Conservation (phyloP, 805 yeast genomes). For the Sugiyamaella valdiviana region DNA sequence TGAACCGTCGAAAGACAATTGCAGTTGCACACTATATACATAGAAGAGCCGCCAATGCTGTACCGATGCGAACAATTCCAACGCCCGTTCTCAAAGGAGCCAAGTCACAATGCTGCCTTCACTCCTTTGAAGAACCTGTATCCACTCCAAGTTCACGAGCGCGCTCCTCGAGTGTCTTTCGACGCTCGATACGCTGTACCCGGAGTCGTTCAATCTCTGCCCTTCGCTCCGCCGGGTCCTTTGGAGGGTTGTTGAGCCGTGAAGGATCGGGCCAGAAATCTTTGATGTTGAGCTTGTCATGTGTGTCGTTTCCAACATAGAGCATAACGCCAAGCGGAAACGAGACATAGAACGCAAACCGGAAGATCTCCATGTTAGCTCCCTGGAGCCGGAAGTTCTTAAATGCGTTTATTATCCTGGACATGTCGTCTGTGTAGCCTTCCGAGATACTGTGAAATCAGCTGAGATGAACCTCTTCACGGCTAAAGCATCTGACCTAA, state of each 20-base stretch:
- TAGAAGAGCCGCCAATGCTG: no score
- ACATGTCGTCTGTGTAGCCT: not conserved
- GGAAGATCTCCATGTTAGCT: slow-evolving; percentile 22
- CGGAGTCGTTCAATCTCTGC: slow-evolving; percentile 86
- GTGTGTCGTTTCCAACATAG: slow-evolving; percentile 86
- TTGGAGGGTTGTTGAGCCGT: slow-evolving; percentile 83
- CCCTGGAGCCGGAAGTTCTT: slow-evolving; percentile 18
- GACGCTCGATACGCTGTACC: slow-evolving; percentile 65
- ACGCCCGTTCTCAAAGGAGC: no score
- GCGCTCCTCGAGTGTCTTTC: slow-evolving; percentile 64
- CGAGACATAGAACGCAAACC: slow-evolving; percentile 63
- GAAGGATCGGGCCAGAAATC: slow-evolving; percentile 98
- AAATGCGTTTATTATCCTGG: slow-evolving; percentile 6
- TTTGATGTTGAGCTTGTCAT: slow-evolving; percentile 79
- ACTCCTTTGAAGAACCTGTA: not conserved
- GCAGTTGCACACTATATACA: no score
- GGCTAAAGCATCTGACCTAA: not conserved
- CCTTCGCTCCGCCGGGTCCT: slow-evolving; percentile 85
- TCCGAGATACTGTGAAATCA: not conserved
- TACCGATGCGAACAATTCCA: no score
- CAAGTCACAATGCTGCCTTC: no score
- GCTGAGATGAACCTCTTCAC: not conserved
- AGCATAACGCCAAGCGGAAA: slow-evolving; percentile 91
- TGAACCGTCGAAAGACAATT: not conserved
- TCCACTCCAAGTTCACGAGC: slow-evolving; percentile 61